Percentiles rank a stretch among this genome's conserved stretches.
phyloP scores from a whole-genome alignment of 2,329 filamentous ascomycete species.

The Arthrobotrys sphaeroides region DNA sequence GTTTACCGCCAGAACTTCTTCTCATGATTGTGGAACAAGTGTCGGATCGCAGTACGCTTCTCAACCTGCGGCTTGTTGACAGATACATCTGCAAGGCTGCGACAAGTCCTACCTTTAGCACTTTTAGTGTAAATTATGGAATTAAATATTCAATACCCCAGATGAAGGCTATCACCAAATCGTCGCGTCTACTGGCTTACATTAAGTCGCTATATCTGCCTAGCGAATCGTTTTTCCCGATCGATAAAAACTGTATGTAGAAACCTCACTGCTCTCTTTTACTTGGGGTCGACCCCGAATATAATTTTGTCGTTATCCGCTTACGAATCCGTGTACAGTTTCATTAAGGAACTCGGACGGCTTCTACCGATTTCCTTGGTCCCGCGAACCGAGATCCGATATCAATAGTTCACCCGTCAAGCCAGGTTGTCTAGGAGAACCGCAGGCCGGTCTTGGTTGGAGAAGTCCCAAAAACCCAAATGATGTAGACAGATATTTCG shows the following conservation, averaged over 20 bases:
- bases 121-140: background rate
- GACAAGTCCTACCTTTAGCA: background rate
- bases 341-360: background rate
- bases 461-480: no score
- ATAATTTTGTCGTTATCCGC: no score
- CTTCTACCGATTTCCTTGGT: background rate
- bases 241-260: background rate
- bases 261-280: background rate
- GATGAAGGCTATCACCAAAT: background rate
- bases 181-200: background rate
- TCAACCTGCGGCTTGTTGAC: background rate
- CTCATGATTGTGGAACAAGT: background rate
- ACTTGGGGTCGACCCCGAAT: no score
- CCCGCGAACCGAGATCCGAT: background rate
- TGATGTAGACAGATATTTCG: no score
- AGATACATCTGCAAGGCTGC: background rate
- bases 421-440: no score
- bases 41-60: background rate
- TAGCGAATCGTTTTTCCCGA: background rate
- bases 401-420: background rate
- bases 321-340: background rate
- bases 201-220: background rate
- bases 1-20: background rate
- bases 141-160: background rate
- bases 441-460: no score